Evolutionary conservation across 306 rosid species (phyloP).

Genomic region (Castanopsis chinensis): DNA sequence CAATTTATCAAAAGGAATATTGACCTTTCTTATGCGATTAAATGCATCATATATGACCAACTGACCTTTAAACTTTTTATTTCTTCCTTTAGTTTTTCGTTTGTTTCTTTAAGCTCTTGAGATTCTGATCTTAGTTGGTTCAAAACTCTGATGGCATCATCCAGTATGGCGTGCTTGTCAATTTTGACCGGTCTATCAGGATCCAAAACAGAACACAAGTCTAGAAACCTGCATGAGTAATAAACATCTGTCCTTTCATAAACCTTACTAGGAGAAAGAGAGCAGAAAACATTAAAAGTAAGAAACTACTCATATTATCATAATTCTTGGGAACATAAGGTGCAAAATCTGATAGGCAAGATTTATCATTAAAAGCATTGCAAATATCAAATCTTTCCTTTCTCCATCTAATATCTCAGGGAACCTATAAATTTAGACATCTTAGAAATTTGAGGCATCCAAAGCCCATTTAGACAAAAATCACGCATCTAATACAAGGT

Average conservation of each 20-base stretch:
- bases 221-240: constrained; percentile 55
- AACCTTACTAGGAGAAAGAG: neutral
- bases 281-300: neutral
- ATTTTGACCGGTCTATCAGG: constrained; percentile 72
- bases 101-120: constrained; percentile 71
- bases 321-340: neutral
- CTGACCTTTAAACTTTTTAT: constrained; percentile 73
- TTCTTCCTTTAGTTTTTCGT: constrained; percentile 72
- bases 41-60: constrained; percentile 27
- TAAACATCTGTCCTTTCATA: constrained; percentile 3
- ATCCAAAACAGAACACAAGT: constrained; percentile 77
- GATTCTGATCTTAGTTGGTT: constrained; percentile 72
- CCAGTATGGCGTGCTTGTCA: constrained; percentile 79
- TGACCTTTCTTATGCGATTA: neutral
- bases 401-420: constrained; percentile 1
- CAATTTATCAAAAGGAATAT: neutral
- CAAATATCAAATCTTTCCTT: constrained; percentile 1
- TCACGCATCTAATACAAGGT: neutral
- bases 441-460: neutral
- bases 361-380: neutral
- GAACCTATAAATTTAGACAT: neutral
- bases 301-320: neutral
- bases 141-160: constrained; percentile 80
- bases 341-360: neutral
- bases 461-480: neutral